Percentiles rank a stretch among this genome's conserved stretches.
Evolutionary conservation across 2,329 filamentous ascomycete genomes (phyloP).

Genomic region (Nigrospora sphaerica): DNA sequence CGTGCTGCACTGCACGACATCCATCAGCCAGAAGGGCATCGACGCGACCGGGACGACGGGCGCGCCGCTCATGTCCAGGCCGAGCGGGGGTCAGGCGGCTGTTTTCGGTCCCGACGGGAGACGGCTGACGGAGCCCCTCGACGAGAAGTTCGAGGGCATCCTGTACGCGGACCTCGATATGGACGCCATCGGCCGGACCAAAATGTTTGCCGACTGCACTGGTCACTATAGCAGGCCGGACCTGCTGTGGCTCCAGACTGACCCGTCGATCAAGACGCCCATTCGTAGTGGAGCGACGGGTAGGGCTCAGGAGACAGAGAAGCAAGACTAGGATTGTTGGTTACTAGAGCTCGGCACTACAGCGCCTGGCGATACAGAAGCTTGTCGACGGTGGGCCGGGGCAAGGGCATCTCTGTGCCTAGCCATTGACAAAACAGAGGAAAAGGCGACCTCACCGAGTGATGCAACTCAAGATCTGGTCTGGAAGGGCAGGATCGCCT

Average conservation of each 20-base stretch:
- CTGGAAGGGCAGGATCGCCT: too few species aligned
- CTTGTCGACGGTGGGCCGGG: too few species aligned
- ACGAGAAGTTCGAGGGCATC: constrained; percentile 28
- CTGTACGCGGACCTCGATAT: constrained; percentile 41
- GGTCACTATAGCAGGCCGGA: constrained; percentile 46
- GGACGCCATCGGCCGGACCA: constrained; percentile 29
- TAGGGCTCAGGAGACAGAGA: too few species aligned
- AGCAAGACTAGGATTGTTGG: too few species aligned
- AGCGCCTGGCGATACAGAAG: too few species aligned
- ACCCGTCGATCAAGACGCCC: constrained; percentile 9
- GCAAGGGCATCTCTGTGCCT: too few species aligned
- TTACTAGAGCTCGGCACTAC: too few species aligned
- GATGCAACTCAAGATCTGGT: too few species aligned
- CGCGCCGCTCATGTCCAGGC: constrained; percentile 28
- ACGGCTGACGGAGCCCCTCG: constrained; percentile 27
- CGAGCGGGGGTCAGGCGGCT: constrained; percentile 35
- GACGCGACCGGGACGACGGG: constrained; percentile 31
- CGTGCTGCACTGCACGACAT: constrained; percentile 44
- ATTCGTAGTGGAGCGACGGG: not conserved
- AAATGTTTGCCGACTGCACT: constrained; percentile 34
- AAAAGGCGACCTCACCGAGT: too few species aligned
- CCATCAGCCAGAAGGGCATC: constrained; percentile 37
- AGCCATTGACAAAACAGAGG: too few species aligned
- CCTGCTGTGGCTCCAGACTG: constrained; percentile 38
- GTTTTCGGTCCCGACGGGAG: constrained; percentile 45